Evolutionary conservation across 352 stramenopile genomes (phyloP).

Genomic region (Elongisporangium anandrum): DNA sequence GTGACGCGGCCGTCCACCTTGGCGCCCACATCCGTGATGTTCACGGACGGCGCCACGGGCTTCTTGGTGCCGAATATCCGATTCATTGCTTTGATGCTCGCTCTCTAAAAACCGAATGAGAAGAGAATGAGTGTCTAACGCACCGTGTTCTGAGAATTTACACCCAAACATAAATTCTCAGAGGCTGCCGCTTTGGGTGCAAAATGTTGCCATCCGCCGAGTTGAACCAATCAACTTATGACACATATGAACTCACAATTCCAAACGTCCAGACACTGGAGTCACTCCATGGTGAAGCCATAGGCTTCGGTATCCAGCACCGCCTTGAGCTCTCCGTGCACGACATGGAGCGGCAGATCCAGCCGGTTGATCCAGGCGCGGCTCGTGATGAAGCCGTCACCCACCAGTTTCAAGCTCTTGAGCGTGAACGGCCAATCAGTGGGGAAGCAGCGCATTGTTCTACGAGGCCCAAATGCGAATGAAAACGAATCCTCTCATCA

Average conservation of each 20-base stretch:
- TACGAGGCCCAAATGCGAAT: too few species aligned
- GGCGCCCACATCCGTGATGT: conserved; percentile 72
- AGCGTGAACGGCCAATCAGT: conserved; percentile 75
- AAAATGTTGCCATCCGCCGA: too few species aligned
- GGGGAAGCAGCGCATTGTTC: too few species aligned
- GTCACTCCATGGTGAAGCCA: conserved; percentile 36
- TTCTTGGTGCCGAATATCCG: conserved; percentile 87
- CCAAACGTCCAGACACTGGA: too few species aligned
- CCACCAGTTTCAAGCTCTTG: conserved; percentile 11
- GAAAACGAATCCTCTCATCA: too few species aligned
- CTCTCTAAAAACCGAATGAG: conserved; percentile 2
- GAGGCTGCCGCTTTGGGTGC: not conserved
- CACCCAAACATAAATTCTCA: not conserved
- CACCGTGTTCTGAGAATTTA: not conserved
- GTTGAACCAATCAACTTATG: not conserved
- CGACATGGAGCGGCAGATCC: conserved; percentile 52
- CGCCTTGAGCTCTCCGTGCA: conserved; percentile 36
- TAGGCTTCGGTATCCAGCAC: conserved; percentile 22
- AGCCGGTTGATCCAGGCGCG: conserved; percentile 81
- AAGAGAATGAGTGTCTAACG: not conserved
- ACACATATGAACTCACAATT: not conserved
- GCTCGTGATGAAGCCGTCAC: conserved; percentile 31
- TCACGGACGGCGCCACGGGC: conserved; percentile 57
- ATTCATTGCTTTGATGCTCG: conserved; percentile 35
- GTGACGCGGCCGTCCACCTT: conserved; percentile 72